These are phyloP conservation scores for Termitomyces sp. DNA, from an alignment of 768 basidiomycete genomes.

Conservation along the genomic window DNA sequence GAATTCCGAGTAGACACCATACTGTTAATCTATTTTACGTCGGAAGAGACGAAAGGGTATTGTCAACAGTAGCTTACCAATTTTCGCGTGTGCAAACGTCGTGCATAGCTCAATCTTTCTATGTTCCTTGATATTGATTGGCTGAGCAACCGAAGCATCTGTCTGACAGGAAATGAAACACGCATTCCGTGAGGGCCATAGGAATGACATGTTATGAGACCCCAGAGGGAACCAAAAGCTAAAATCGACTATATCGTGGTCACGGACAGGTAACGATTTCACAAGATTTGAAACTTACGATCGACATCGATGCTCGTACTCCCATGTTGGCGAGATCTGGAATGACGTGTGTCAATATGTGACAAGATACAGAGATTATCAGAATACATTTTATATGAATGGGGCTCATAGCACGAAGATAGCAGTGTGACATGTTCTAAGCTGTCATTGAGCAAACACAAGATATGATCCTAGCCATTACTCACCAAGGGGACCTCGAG, in stretches of 20 bases:
- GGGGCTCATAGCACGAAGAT: conserved; percentile 83
- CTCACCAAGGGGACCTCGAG: conserved; percentile 62
- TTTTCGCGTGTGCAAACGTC: conserved; percentile 71
- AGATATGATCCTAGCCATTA: background rate
- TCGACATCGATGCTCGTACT: conserved; percentile 83
- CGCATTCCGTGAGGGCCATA: conserved; percentile 80
- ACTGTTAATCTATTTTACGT: conserved; percentile 57
- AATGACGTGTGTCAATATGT: conserved; percentile 3
- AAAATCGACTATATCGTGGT: conserved; percentile 58
- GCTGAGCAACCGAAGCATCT: conserved; percentile 76
- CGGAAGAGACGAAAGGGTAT: conserved; percentile 6
- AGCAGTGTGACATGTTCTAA: conserved; percentile 82
- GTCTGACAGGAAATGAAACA: conserved; percentile 80
- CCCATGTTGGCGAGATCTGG: conserved; percentile 78
- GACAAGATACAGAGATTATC: background rate
- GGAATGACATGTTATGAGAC: conserved; percentile 73
- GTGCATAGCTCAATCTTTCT: conserved; percentile 75
- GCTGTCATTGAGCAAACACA: background rate
- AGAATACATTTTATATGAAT: conserved; percentile 72
- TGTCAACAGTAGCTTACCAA: conserved; percentile 37
- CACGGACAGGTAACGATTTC: background rate
- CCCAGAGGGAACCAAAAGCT: conserved; percentile 79
- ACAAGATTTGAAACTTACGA: conserved; percentile 38
- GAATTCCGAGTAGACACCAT: conserved; percentile 65
- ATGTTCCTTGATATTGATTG: conserved; percentile 80